phyloP scores from a whole-genome alignment of 2,329 filamentous ascomycete genomes.

The Colletotrichum phormii region DNA sequence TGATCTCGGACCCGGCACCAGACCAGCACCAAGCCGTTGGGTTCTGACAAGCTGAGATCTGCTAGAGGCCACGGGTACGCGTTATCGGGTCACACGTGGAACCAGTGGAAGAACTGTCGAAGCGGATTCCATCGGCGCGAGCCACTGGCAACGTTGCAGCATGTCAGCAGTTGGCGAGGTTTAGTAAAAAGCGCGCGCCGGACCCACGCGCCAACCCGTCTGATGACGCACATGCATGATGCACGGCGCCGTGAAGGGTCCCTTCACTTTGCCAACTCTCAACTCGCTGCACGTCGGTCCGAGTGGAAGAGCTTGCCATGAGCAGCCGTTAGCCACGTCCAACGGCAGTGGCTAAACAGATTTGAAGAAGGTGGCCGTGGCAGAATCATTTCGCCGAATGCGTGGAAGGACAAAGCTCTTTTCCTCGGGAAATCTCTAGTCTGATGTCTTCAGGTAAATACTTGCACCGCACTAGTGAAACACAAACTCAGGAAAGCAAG shows the following conservation, averaged over 20 bases:
- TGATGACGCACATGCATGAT: conserved; percentile 24
- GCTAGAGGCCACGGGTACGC: background rate
- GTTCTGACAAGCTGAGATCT: background rate
- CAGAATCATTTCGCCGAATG: background rate
- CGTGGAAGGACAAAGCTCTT: background rate
- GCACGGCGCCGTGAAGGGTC: conserved; percentile 20
- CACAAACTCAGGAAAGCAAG: background rate
- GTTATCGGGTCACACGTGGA: background rate
- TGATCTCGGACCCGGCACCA: background rate
- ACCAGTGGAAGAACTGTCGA: background rate
- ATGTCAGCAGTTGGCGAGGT: background rate
- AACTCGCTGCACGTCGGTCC: background rate
- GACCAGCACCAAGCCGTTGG: background rate
- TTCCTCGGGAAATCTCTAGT: background rate
- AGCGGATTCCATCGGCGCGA: background rate
- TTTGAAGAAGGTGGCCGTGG: too few relatives aligned
- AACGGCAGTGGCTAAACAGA: background rate
- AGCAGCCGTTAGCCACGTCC: background rate
- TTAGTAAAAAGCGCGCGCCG: background rate
- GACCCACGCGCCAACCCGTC: conserved; percentile 7
- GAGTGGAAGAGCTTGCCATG: background rate
- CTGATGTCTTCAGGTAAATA: too few relatives aligned
- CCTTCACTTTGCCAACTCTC: background rate
- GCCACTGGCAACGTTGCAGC: background rate
- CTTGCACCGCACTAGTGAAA: conserved; percentile 1